Evolutionary conservation across 106 monocot species (phyloP), one percentile per base, ranked within the genome.

Genomic region (Dactylorhiza incarnata): DNA sequence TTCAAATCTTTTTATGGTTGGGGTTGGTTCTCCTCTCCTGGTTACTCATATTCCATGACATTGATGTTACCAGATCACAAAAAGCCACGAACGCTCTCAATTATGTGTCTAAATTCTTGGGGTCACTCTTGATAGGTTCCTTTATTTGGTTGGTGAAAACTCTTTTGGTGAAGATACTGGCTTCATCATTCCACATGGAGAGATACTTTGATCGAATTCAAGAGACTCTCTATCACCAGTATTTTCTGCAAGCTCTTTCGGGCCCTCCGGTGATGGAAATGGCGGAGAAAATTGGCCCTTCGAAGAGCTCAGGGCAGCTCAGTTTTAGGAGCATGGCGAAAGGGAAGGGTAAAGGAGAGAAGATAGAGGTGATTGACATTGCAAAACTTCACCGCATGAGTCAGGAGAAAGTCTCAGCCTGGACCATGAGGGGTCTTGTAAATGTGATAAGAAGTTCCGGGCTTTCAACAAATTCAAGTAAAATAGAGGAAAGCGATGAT

Each of bases 351-450:
- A 15, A 75, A 59, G 81, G 79, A 76, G 77, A 86, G 79, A 67
- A 50, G 54, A 5, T 71, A 44, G 19, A 84, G 48, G 84, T 82
- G n/a, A 92, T 95, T 49, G 80, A 83, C 17, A 85, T 95, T 37
- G 95, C 88, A 11, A 77, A 85, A 68, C 75, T 92, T 7, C 88
- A 88, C 48, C 84, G 76, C 75, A 80, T 95, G 6, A 92, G 85
- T 59, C 95, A 87, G 74, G 87, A 90, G 82, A 95, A 95, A 73
- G 78, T 95, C 9, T 92, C 92, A 0, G 92, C 92, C 0, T 95
- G 95, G 95, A 95, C 82, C 68, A 95, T 95, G 95, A 95, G 92
- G 81, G 83, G 85, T 73, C 69, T 95, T 67, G 88, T 92, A 85
- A 92, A 80, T 49, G 85, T 95, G 1, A 86, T 92, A 4, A 78